These are phyloP conservation scores for Daldinia bambusicola DNA, from an alignment of 495 filamentous ascomycete species.

Conservation along the genomic window DNA sequence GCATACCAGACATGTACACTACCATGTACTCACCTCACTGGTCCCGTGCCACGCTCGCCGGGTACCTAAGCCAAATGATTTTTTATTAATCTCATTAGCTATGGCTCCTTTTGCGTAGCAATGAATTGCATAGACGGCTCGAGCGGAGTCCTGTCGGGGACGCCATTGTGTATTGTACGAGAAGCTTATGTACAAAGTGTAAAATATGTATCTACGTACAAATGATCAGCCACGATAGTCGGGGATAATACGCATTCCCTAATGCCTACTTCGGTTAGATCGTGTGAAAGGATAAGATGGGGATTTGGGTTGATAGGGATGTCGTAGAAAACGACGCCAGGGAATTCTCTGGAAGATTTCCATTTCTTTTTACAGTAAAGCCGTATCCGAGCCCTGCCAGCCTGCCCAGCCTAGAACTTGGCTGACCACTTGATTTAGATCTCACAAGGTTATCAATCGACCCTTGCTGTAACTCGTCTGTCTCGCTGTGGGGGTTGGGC, in stretches of 20 bases:
- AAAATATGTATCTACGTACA: conserved; percentile 12
- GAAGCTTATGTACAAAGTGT: conserved; percentile 4
- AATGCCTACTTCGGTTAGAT: conserved; percentile 10
- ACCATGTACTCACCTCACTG: conserved; percentile 15
- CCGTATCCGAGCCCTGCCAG: conserved; percentile 34
- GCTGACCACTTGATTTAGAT: conserved; percentile 41
- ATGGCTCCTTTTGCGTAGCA: conserved; percentile 25
- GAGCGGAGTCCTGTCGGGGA: conserved; percentile 14
- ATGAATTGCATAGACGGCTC: conserved; percentile 15
- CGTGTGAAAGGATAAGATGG: background rate
- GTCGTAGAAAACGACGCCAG: conserved; percentile 30
- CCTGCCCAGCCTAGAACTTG: conserved; percentile 23
- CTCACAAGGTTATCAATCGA: conserved; percentile 42
- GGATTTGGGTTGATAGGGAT: conserved; percentile 9
- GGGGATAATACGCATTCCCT: background rate
- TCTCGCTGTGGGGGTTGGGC: conserved; percentile 38
- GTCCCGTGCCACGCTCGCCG: conserved; percentile 36
- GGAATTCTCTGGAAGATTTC: conserved; percentile 45
- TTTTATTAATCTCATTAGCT: conserved; percentile 21
- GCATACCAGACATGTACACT: conserved; percentile 18
- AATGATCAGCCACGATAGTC: conserved; percentile 24
- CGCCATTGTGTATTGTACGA: conserved; percentile 7
- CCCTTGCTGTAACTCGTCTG: conserved; percentile 33
- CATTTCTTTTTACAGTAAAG: conserved; percentile 41
- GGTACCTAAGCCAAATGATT: conserved; percentile 40